A percentile compares a stretch with the other conserved stretches of the same genome.
Conservation (phyloP, 1,139 yeast species). For the Blastobotrys elegans region DNA sequence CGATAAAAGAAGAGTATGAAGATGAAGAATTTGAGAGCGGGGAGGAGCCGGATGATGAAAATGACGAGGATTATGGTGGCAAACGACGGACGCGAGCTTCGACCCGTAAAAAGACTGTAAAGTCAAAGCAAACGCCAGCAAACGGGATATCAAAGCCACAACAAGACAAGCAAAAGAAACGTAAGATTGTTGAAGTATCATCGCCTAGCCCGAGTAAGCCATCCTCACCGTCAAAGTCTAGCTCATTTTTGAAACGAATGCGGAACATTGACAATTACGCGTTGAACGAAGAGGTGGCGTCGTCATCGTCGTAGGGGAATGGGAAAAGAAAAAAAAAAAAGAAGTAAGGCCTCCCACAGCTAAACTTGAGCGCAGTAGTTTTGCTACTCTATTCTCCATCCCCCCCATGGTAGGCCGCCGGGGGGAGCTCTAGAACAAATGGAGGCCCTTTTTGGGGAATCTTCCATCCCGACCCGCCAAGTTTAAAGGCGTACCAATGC, state of each 20-base stretch:
- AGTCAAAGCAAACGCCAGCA: no score
- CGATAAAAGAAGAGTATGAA: not conserved
- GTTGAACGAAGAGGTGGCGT: constrained; percentile 8
- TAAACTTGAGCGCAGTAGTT: no score
- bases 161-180: not conserved
- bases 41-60: constrained; percentile 6
- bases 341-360: not conserved
- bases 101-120: not conserved
- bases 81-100: not conserved
- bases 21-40: not conserved
- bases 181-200: not conserved
- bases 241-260: not conserved
- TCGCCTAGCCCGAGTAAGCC: not conserved
- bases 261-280: constrained; percentile 2
- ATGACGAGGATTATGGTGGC: constrained; percentile 10
- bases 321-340: constrained; percentile 1
- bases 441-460: no score
- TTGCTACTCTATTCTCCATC: not conserved
- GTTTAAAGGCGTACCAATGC: no score
- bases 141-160: no score
- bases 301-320: constrained; percentile 2
- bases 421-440: no score
- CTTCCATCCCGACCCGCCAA: no score
- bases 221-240: not conserved
- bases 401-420: not conserved